These are phyloP conservation scores for Aspergillus novofumigatus DNA, from an alignment of 2,329 filamentous ascomycete genomes.

Conservation along the genomic window DNA sequence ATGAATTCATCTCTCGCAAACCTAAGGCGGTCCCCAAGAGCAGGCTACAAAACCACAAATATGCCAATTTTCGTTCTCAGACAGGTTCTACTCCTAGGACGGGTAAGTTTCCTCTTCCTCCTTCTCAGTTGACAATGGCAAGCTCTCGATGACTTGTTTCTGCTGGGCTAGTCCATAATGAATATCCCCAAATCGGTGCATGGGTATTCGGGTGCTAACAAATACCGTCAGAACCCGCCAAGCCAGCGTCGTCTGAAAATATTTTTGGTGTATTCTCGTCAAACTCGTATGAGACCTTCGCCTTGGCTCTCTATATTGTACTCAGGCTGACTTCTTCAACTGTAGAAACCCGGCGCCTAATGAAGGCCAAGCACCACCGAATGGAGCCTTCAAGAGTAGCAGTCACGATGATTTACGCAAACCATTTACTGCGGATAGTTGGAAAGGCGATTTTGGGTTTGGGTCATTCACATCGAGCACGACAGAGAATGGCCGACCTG, in stretches of 20 bases:
- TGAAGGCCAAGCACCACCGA: conserved; percentile 5
- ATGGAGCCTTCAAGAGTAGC: conserved; percentile 27
- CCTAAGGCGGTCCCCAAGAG: conserved; percentile 41
- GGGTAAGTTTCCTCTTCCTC: conserved; percentile 27
- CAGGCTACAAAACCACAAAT: conserved; percentile 30
- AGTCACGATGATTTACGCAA: conserved; percentile 33
- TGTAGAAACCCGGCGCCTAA: conserved; percentile 7
- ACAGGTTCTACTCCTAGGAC: conserved; percentile 20
- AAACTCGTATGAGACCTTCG: conserved; percentile 2
- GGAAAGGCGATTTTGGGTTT: conserved; percentile 35
- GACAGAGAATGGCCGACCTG: conserved; percentile 17
- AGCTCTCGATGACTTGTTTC: neutral
- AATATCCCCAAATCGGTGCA: neutral
- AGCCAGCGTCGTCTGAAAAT: conserved; percentile 22
- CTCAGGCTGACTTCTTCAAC: conserved; percentile 1
- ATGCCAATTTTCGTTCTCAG: conserved; percentile 22
- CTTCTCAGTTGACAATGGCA: neutral
- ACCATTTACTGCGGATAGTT: conserved; percentile 41
- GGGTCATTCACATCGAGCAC: conserved; percentile 35
- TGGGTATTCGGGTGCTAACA: neutral
- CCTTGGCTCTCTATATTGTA: conserved; percentile 5
- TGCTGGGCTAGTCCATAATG: neutral
- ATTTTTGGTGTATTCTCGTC: conserved; percentile 6
- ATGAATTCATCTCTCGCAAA: conserved; percentile 24
- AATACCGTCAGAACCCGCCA: conserved; percentile 22